Evolutionary conservation across 768 basidiomycete genomes (phyloP).

Genomic region (Boletus rubroflammeus): DNA sequence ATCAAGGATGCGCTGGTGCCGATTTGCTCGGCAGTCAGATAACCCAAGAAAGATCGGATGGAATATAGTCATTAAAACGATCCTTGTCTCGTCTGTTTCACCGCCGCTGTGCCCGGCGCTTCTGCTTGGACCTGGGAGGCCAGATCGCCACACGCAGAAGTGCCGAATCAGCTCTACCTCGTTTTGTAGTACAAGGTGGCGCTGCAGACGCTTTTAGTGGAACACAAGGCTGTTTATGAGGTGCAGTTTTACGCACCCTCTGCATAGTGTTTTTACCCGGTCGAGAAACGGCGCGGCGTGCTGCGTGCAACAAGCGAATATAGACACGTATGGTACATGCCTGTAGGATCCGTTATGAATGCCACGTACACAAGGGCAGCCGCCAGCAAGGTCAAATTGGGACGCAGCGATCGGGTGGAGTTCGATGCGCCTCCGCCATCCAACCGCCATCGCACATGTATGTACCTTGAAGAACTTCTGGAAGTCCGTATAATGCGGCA

Average conservation of each 20-base stretch:
- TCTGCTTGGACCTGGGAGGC: constrained; percentile 1
- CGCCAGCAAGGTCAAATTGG: constrained; percentile 7
- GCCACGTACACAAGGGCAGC: constrained; percentile 16
- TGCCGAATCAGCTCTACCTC: constrained; percentile 2
- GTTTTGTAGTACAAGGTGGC: constrained; percentile 9
- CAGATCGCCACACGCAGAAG: constrained; percentile 12
- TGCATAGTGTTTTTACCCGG: not conserved
- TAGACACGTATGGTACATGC: constrained; percentile 10
- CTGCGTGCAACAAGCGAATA: constrained; percentile 17
- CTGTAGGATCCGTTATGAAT: constrained; percentile 23
- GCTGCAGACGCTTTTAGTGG: constrained; percentile 5
- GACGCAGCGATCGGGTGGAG: constrained; percentile 16
- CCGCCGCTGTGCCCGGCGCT: constrained; percentile 13
- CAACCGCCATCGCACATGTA: constrained; percentile 16
- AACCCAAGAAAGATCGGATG: not conserved
- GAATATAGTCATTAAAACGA: constrained; percentile 1
- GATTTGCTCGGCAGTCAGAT: constrained; percentile 10
- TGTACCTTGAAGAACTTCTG: constrained; percentile 21
- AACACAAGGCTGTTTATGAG: constrained; percentile 4
- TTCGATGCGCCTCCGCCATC: constrained; percentile 17
- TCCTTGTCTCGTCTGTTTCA: constrained; percentile 1
- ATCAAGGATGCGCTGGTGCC: constrained; percentile 4
- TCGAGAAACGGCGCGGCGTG: constrained; percentile 14
- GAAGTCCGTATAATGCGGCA: constrained; percentile 27
- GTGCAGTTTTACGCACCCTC: constrained; percentile 15